Percentiles rank a stretch among this genome's conserved stretches.
Conservation (phyloP, 2,329 filamentous ascomycete genomes). For the Calonectria montana region DNA sequence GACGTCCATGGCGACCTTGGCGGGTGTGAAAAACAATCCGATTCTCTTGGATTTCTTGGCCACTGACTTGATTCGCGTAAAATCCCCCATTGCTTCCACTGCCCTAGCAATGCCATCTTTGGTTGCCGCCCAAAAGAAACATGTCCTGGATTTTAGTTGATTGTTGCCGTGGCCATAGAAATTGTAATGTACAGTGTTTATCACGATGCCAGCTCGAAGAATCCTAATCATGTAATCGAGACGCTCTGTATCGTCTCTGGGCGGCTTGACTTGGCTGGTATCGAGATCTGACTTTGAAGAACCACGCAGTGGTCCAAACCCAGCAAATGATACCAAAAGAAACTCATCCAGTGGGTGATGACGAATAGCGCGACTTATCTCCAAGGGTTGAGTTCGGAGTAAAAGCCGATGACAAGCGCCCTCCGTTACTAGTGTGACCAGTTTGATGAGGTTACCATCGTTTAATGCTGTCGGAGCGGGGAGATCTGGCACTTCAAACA, state of each 20-base stretch:
- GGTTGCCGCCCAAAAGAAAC: slow-evolving; percentile 47
- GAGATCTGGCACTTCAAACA: neutral
- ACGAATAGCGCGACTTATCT: neutral
- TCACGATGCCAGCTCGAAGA: slow-evolving; percentile 46
- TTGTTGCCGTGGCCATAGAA: slow-evolving; percentile 58
- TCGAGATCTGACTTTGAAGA: neutral
- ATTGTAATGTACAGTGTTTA: slow-evolving; percentile 51
- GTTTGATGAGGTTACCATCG: neutral
- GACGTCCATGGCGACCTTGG: neutral
- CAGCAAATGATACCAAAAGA: neutral
- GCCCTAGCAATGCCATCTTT: neutral
- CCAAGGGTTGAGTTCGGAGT: neutral
- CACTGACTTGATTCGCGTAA: neutral
- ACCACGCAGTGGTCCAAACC: neutral
- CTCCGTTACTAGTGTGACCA: neutral
- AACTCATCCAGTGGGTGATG: neutral
- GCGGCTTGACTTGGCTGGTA: slow-evolving; percentile 19
- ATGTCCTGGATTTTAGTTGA: slow-evolving; percentile 55
- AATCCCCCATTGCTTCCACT: neutral
- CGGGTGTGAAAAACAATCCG: neutral
- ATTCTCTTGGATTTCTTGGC: slow-evolving; percentile 1
- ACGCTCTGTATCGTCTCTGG: slow-evolving; percentile 47
- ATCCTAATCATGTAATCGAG: slow-evolving; percentile 50
- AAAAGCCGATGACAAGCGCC: neutral
- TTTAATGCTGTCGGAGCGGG: neutral